Evolutionary conservation across 106 monocot genomes (phyloP), one percentile per base, ranked within the genome.

Genomic region (Vanilla planifolia): DNA sequence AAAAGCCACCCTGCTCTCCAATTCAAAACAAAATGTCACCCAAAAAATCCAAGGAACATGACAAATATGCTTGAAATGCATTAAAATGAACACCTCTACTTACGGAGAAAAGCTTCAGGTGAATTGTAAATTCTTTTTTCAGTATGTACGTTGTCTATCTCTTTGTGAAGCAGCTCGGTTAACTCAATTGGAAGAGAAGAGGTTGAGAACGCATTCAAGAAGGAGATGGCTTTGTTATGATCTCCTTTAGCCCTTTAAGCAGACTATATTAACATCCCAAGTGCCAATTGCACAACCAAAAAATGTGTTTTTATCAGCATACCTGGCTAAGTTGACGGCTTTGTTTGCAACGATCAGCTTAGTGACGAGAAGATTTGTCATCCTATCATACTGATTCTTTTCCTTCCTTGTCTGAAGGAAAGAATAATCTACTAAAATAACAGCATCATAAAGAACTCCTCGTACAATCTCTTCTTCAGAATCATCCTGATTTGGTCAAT

Each of bases 41-140:
- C 21, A 1, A 46, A 4, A 46, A 46, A 0, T n/a, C 15, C 45
- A 16, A 46, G n/a, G n/a, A 46, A 46, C 45, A 46, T 0, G n/a
- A 14, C 5, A 46, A 46, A 14, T 46, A 5, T 1, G 5, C 7
- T 4, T 16, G 5, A 4, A 5, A 37, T 50, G n/a, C 6, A 55
- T 53, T 55, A 33, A 28, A 32, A 52, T 41, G 33, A 7, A 21
- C 11, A 63, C 10, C 6, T 19, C 51, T 58, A 76, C 89, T 23
- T 37, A 94, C 94, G 79, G 28, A 94, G 83, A 75, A 89, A 51
- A 71, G 60, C 69, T 77, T 94, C 69, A 66, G 94, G 93, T 22
- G 93, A 80, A 48, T 77, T 64, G 19, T 75, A 40, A 77, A 60
- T 73, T 50, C 82, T 74, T 51, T 8, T 74, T 66, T 51, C 55